Conservation (phyloP, 2,329 filamentous ascomycete species). For the Beauveria scarabaeidicola region DNA sequence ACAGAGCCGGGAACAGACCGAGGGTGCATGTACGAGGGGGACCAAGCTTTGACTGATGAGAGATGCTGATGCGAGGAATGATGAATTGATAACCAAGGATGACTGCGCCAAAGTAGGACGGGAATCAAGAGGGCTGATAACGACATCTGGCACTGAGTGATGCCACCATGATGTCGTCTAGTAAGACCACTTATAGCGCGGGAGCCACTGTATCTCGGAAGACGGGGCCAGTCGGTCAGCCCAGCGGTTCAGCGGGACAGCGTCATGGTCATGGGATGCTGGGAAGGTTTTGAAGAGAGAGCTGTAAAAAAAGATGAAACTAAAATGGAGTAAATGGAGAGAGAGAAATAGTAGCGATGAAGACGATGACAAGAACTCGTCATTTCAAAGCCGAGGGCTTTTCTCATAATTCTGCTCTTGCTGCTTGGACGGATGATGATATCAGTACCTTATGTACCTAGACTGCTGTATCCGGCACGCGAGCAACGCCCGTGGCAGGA, state of each 20-base stretch:
- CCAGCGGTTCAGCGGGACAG: not conserved
- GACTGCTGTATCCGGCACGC: constrained; percentile 8
- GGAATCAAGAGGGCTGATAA: not conserved
- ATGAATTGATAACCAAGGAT: not conserved
- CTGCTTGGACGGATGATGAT: not conserved
- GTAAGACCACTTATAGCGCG: not conserved
- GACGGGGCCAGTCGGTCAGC: not conserved
- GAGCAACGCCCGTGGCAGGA: constrained; percentile 1
- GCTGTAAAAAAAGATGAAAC: too few relatives aligned
- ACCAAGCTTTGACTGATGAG: not conserved
- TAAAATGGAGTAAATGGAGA: too few relatives aligned
- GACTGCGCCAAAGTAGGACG: not conserved
- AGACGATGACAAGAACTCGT: too few relatives aligned
- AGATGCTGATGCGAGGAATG: not conserved
- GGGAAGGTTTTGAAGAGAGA: too few relatives aligned
- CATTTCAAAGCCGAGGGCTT: too few relatives aligned
- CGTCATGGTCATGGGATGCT: not conserved
- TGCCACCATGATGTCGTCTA: not conserved
- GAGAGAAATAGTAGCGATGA: too few relatives aligned
- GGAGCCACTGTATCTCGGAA: not conserved
- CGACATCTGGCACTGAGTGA: not conserved
- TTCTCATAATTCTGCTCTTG: not conserved
- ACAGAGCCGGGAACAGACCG: not conserved
- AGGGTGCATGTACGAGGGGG: not conserved
- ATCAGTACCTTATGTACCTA: too few relatives aligned